Conservation (phyloP, 352 stramenopile species). For the Phytophthora ramorum region DNA sequence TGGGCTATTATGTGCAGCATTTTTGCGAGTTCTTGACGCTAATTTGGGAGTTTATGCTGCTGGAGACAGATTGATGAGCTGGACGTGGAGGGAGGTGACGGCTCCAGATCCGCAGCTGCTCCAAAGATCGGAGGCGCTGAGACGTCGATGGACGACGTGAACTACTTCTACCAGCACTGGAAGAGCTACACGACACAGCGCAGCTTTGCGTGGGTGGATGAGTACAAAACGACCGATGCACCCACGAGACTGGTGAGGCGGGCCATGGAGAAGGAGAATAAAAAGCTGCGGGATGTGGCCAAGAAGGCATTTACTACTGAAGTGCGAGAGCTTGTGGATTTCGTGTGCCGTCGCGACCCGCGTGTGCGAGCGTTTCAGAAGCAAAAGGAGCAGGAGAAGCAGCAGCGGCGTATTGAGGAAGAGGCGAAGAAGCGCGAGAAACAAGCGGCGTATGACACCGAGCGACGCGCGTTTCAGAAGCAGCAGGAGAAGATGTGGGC, state of each 20-base stretch:
- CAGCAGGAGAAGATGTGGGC: conserved; percentile 71
- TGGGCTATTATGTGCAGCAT: conserved; percentile 8
- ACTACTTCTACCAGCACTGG: conserved; percentile 85
- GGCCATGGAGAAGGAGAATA: conserved; percentile 91
- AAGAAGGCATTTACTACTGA: conserved; percentile 82
- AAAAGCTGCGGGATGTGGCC: conserved; percentile 81
- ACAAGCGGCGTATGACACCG: conserved; percentile 62
- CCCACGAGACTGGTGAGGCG: conserved; percentile 78
- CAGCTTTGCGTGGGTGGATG: conserved; percentile 80
- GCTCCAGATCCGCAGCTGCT: conserved; percentile 22
- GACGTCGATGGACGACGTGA: conserved; percentile 60
- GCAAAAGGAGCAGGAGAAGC: conserved; percentile 70
- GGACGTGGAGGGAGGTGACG: conserved; percentile 46
- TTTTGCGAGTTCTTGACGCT: not conserved
- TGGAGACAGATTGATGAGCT: conserved; percentile 68
- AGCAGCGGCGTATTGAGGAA: conserved; percentile 52
- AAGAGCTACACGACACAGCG: conserved; percentile 76
- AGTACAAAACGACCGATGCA: conserved; percentile 86
- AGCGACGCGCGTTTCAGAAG: conserved; percentile 74
- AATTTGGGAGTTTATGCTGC: conserved; percentile 1
- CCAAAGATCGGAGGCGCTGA: conserved; percentile 57
- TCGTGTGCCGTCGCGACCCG: conserved; percentile 79
- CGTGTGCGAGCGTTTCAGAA: conserved; percentile 74
- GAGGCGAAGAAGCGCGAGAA: conserved; percentile 64
- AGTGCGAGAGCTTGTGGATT: conserved; percentile 86